A percentile compares a stretch with the other conserved stretches of the same genome.
These are phyloP conservation scores for Trichoderma erinaceum DNA, from an alignment of 495 filamentous ascomycete genomes.

Conservation along the genomic window DNA sequence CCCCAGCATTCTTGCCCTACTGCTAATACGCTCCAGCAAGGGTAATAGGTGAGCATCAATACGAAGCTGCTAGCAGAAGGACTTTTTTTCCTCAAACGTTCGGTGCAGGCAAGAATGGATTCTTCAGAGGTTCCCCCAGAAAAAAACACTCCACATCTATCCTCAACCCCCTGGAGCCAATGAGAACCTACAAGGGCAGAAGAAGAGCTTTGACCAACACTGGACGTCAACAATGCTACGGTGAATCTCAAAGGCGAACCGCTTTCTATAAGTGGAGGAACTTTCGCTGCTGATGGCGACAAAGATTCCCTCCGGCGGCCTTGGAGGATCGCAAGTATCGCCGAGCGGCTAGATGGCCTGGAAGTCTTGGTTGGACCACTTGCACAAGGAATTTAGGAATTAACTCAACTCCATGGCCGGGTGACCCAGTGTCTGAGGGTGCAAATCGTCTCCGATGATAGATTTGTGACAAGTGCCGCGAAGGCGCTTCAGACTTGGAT, in stretches of 20 bases:
- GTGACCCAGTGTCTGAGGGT: too few relatives aligned
- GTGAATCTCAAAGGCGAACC: constrained; percentile 1
- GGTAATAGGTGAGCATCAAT: neutral
- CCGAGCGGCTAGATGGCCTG: neutral
- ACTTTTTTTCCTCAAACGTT: neutral
- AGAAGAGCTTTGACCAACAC: neutral
- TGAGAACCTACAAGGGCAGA: neutral
- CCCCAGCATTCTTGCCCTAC: too few relatives aligned
- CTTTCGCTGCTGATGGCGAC: constrained; percentile 13
- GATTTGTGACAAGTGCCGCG: too few relatives aligned
- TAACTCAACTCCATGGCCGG: too few relatives aligned
- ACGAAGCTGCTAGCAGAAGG: neutral
- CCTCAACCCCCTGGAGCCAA: neutral
- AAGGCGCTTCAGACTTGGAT: too few relatives aligned
- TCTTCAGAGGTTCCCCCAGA: too few relatives aligned
- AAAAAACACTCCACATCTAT: too few relatives aligned
- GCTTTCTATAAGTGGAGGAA: neutral
- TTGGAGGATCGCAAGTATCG: neutral
- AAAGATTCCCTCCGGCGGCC: neutral
- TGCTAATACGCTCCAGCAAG: too few relatives aligned
- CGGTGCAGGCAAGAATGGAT: too few relatives aligned
- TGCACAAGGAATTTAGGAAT: too few relatives aligned
- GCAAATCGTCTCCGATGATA: too few relatives aligned
- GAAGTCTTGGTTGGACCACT: too few relatives aligned
- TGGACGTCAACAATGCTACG: neutral